Conservation (phyloP, 345 rosid genomes). For the Viola odorata region DNA sequence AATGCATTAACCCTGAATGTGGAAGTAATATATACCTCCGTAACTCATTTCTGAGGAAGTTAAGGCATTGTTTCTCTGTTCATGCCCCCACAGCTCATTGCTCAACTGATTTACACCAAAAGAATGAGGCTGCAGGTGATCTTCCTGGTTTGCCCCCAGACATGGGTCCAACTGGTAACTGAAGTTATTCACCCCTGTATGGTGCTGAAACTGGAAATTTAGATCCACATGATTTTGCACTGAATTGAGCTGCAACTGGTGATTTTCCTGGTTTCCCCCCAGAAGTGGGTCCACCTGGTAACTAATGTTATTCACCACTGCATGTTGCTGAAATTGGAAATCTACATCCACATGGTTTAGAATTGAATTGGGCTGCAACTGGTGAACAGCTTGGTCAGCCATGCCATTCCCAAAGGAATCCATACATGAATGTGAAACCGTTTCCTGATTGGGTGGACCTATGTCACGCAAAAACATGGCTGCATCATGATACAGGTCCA, state of each 20-base stretch:
- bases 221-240: not conserved
- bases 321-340: conserved; percentile 10
- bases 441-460: conserved; percentile 30
- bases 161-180: not conserved
- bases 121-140: conserved; percentile 3
- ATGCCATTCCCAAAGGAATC: conserved; percentile 14
- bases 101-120: conserved; percentile 23
- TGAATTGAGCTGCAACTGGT: not conserved
- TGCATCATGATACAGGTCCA: conserved; percentile 47
- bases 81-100: conserved; percentile 37
- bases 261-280: not conserved
- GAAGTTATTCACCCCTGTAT: not conserved
- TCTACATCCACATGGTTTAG: conserved; percentile 8
- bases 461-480: conserved; percentile 41
- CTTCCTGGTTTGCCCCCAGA: not conserved
- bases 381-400: conserved; percentile 26
- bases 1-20: conserved; percentile 4
- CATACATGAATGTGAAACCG: conserved; percentile 9
- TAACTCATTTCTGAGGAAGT: conserved; percentile 19
- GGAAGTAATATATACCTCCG: conserved; percentile 41
- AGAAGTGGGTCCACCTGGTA: conserved; percentile 29
- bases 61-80: conserved; percentile 22
- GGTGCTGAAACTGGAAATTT: not conserved
- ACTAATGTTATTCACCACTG: conserved; percentile 14
- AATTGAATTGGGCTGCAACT: conserved; percentile 10